Percentiles rank a stretch among this genome's conserved stretches.
phyloP scores from a whole-genome alignment of 2,329 filamentous ascomycete genomes.

The Trichophaea hybrida region DNA sequence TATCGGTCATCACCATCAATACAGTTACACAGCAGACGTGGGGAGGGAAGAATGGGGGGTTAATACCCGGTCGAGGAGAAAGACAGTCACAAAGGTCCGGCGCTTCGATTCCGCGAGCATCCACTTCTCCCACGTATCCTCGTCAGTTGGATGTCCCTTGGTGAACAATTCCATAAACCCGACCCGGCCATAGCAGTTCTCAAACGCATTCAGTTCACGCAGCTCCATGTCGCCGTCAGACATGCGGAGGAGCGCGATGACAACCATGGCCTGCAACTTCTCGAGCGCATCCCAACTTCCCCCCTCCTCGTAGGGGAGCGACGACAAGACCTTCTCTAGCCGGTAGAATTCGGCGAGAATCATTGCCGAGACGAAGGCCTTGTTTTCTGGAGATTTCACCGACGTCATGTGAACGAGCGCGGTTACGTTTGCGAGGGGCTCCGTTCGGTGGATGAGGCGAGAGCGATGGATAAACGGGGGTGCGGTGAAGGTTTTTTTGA shows the following conservation, averaged over 20 bases:
- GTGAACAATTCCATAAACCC: background rate
- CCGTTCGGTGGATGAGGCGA: background rate
- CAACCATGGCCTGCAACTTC: background rate
- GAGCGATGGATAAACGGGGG: slow-evolving; percentile 1
- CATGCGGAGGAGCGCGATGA: background rate
- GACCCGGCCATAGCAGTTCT: background rate
- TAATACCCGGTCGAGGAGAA: background rate
- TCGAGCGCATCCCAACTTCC: background rate
- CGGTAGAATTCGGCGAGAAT: background rate
- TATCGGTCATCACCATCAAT: background rate
- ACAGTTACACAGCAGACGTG: background rate
- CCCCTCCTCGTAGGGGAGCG: background rate
- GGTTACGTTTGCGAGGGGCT: background rate
- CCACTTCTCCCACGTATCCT: background rate
- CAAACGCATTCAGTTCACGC: background rate
- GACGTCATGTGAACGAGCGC: background rate
- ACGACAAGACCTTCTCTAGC: background rate
- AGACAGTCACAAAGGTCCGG: background rate
- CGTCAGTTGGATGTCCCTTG: too few species aligned
- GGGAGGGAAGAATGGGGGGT: background rate
- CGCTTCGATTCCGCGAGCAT: background rate
- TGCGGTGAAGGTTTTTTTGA: background rate
- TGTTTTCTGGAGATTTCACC: slow-evolving; percentile 1
- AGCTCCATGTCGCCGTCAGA: background rate
- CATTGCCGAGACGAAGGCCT: background rate